Base-by-base conservation (phyloP, 176 grass and related monocot species). In the Oropetium thomaeum region DNA sequence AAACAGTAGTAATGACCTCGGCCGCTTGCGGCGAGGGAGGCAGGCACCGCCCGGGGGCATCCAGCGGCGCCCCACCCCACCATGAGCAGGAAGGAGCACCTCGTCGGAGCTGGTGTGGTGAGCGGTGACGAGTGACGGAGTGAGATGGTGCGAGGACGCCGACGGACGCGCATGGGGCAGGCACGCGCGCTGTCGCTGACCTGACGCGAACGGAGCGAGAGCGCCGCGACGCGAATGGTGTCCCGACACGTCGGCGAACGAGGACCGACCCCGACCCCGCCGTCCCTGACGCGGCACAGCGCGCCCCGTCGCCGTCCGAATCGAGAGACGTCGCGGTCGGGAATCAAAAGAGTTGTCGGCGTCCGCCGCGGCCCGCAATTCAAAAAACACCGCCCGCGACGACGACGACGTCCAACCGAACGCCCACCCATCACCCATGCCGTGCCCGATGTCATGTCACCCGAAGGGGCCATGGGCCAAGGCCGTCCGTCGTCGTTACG, bases 371-470 rank as follows among this genome's bases (percentile, higher is more conserved):
- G 63, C 39, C 85, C 73, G 85, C 31, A 49, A 74, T 79, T 79
- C 82, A 26, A 49, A 26, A 49, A 17, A 44, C 64, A 15, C 23
- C 53, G 0, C 72, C 73, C 58, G 35, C 70, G 77, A 83, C 53
- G 77, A 83, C 53, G 85, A 34, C 75, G 79, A 88, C 80, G 80
- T 79, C 43, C 38, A 83, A 87, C 53, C 80, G 69, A 87, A 68
- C 74, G 39, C 4, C 3, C n/a, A n/a, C n/a, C n/a, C n/a, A n/a
- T n/a, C n/a, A n/a, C n/a, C n/a, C n/a, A n/a, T n/a, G n/a, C n/a
- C n/a, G n/a, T n/a, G n/a, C n/a, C n/a, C n/a, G n/a, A n/a, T n/a
- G n/a, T n/a, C n/a, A n/a, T n/a, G n/a, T n/a, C n/a, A n/a, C n/a
- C n/a, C n/a, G n/a, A n/a, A n/a, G n/a, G n/a, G n/a, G n/a, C n/a